Base-by-base conservation (phyloP, 164 flowering plant species). In the Stephania yunnanensis region DNA sequence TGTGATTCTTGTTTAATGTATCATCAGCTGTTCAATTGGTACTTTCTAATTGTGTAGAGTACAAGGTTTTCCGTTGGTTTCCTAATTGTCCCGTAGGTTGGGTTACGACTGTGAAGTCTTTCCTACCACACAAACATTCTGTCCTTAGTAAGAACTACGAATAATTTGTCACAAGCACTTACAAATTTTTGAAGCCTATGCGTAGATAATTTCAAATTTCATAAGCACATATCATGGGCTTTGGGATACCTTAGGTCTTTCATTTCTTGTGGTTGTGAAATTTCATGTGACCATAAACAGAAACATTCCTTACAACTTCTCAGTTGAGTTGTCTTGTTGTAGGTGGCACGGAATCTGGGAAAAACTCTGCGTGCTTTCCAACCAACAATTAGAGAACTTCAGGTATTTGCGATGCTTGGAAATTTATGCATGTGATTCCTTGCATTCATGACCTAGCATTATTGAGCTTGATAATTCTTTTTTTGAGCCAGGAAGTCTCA, bases 261-360 rank as follows among this genome's bases (percentile, higher is more conserved):
- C 19, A 25, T 66, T 66, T 66, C 5, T 44, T n/a, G 4, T 20
- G 19, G 19, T 17, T 17, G 30, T 61, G 25, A 71, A n/a, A 31
- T 50, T 53, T 53, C 15, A 29, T 25, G 19, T 53, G 52, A 3
- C 30, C 19, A 64, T 25, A 48, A 44, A 46, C 9, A 20, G 13
- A 76, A 46, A 63, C 25, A 6, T n/a, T 8, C n/a, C 69, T 68
- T 68, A 53, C 20, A 48, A 68, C 4, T 20, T 68, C 25, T 78
- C 1, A 48, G 48, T 53, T 50, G 10, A 42, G 22, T 74, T 75
- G 68, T 74, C 64, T 74, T 15, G 61, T 58, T 83, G 78, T 86
- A 95, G 99, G 98, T 92, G 81, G 99, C 99, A 67, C 86, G 94
- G 73, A 95, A 86, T 83, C 82, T 95, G 58, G 99, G 99, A 19